A percentile compares a stretch with the other conserved stretches of the same genome.
Conservation (phyloP, 371 early-diverging fungal genomes). For the Dentiscutata heterogama region DNA sequence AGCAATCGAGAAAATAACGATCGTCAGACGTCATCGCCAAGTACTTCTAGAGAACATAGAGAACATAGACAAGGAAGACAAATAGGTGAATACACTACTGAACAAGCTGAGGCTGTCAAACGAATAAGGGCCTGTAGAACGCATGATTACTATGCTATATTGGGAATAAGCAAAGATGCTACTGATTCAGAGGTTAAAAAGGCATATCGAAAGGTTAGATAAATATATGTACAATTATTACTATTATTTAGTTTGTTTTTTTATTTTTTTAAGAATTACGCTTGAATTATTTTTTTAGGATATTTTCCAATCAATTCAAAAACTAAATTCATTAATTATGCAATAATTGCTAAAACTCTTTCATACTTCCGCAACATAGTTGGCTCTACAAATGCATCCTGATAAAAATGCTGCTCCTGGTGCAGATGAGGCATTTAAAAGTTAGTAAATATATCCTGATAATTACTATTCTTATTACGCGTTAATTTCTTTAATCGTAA, state of each 20-base stretch:
- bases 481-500: background rate
- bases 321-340: background rate
- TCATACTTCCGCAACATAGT: conserved; percentile 54
- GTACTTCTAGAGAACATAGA: conserved; percentile 48
- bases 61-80: conserved; percentile 49
- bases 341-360: background rate
- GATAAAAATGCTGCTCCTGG: conserved; percentile 98
- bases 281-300: background rate
- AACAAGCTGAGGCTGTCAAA: conserved; percentile 86
- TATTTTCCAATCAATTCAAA: no score
- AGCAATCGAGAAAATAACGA: conserved; percentile 46
- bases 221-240: background rate
- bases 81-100: conserved; percentile 76
- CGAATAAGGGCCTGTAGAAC: conserved; percentile 76
- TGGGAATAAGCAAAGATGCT: conserved; percentile 87
- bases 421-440: conserved; percentile 97
- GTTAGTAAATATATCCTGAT: conserved; percentile 50
- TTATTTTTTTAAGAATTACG: background rate
- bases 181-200: conserved; percentile 93
- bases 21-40: conserved; percentile 30
- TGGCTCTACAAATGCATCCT: conserved; percentile 98
- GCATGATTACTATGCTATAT: conserved; percentile 88
- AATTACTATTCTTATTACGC: background rate
- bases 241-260: background rate
- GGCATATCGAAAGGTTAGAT: conserved; percentile 91